Base-by-base conservation (phyloP, 306 rosid species). In the Dryas octopetala region DNA sequence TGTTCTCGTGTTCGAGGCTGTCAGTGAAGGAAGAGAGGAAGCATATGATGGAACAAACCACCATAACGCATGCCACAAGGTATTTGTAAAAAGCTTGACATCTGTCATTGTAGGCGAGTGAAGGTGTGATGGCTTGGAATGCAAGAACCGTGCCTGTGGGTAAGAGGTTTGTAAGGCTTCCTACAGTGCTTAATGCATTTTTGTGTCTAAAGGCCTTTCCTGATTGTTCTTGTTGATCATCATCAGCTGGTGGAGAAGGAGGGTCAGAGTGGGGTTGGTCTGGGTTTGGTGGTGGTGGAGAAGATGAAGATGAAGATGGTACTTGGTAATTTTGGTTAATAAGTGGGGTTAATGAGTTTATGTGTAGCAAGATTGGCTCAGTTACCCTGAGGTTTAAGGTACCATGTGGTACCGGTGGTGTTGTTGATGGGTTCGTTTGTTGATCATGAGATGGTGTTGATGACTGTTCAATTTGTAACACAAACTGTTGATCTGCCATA, bases 141-240 rank as follows among this genome's bases (percentile, higher is more conserved):
- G 54, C 72, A 15, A 78, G 72, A 41, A 70, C 76, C 0, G 77
- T 71, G 43, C 82, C 68, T 11, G 82, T 71, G 2, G 82, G 73
- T 53, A 71, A 54, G 38, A 53, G 72, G 61, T 63, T 78, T 12
- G 77, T 66, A 26, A 78, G 70, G 61, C 40, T 78, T 40, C 59
- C 71, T 4, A 70, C 72, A 0, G 3, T 41, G 8, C 11, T 16
- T 15, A 66, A 4, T 1, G 17, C 50, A 3, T 5, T 15, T 32
- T 26, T 32, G 76, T 45, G 44, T 16, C 2, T 41, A 2, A n/a
- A n/a, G 32, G 2, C 32, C 32, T 28, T 28, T 28, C 32, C 1
- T 28, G 32, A 28, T 28, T 28, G 32, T 28, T 28, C 32, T 28
- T 28, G 32, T 28, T 28, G 32, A 28, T 28, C 32, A 28, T 28